These are phyloP conservation scores for Cryptococcus sp. DNA, from an alignment of 1,284 basidiomycete genomes.

Conservation along the genomic window DNA sequence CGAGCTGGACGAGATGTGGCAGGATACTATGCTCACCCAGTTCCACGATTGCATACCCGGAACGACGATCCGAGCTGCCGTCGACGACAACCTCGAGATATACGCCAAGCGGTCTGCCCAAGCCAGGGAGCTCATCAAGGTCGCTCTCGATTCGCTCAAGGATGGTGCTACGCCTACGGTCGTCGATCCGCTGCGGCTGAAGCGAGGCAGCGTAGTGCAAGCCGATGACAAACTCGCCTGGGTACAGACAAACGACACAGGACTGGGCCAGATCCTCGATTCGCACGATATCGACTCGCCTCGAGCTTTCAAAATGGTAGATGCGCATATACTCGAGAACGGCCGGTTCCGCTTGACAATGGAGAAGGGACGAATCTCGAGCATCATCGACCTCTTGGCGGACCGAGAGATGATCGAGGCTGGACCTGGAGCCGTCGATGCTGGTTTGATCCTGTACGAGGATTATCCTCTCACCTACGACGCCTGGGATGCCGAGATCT, in stretches of 20 bases:
- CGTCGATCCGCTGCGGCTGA: constrained; percentile 16
- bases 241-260: constrained; percentile 3
- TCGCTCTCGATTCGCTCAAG: constrained; percentile 6
- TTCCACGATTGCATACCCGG: constrained; percentile 88
- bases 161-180: neutral
- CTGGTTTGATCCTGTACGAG: constrained; percentile 78
- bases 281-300: neutral
- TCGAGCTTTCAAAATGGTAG: neutral
- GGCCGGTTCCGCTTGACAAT: constrained; percentile 53
- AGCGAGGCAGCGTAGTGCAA: constrained; percentile 15
- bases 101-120: constrained; percentile 8
- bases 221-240: constrained; percentile 1
- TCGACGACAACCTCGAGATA: constrained; percentile 37
- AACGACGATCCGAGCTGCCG: constrained; percentile 60
- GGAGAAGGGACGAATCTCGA: constrained; percentile 70
- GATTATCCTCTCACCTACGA: constrained; percentile 53
- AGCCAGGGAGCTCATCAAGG: neutral
- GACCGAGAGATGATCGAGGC: constrained; percentile 67
- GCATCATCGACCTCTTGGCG: constrained; percentile 64
- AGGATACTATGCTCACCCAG: constrained; percentile 79
- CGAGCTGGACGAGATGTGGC: constrained; percentile 76
- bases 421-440: constrained; percentile 54
- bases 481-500: constrained; percentile 75
- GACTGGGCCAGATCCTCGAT: constrained; percentile 2
- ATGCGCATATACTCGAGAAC: constrained; percentile 5